Evolutionary conservation across 1,139 yeast genomes (phyloP), one percentile per base, ranked within the genome.

Genomic region (Debaryomycetaceae sp.): DNA sequence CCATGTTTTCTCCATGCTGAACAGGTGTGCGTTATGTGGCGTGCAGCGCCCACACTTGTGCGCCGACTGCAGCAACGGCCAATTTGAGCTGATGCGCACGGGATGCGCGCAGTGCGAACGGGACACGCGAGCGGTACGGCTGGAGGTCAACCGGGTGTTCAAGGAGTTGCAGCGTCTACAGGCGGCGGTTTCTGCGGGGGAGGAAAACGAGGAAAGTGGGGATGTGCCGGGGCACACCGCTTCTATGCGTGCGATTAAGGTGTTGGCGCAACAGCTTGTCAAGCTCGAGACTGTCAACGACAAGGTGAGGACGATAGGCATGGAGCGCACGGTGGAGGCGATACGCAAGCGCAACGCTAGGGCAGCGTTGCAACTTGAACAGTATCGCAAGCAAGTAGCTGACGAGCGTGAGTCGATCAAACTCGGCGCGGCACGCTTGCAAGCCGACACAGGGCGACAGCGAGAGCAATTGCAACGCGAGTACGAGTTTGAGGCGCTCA

Each of bases 241-340:
- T 2, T 54, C 60, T 0, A 30, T 39, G 3, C 27, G 34, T 11
- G 49, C 74, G 0, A 53, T 69, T 2, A 62, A 64, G 13, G 46
- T 56, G 14, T 46, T 74, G 19, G 60, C 74, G 1, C 49, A 65
- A 10, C 74, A 70, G 48, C 47, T 73, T 26, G 46, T 65, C 28
- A 67, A 61, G 41, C 56, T 72, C 15, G 63, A 64, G 27, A 42
- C 59, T 1, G 33, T 48, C 31, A 61, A 48, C 46, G 39, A 43
- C 18, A 49, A 42, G 23, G 45, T 47, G 28, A 54, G 45, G 38
- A 40, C 42, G 17, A 57, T 44, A 22, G 54, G 52, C 13, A 50
- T 57, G 2, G 41, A 52, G 8, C 43, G 42, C 20, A 44, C 56
- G 19, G 40, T 37, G 13, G 39, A 37, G 1, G 31, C 49, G 23